Conservation (phyloP, 495 filamentous ascomycete genomes). For the Pseudomonodictys pantanalensis region DNA sequence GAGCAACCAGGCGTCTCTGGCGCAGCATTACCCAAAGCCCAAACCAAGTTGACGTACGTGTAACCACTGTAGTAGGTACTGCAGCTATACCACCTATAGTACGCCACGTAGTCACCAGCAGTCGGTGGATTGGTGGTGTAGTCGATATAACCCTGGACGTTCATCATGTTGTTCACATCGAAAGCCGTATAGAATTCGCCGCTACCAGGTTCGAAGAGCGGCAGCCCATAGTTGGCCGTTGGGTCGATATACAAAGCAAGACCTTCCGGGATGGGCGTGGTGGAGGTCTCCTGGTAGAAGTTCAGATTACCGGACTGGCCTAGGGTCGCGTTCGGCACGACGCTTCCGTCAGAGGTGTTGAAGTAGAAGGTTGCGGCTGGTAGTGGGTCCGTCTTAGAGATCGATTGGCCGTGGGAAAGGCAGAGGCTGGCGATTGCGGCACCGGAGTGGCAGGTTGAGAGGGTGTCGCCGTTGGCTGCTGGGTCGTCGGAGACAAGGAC, state of each 20-base stretch:
- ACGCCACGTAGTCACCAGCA: slow-evolving; percentile 15
- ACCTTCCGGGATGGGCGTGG: slow-evolving; percentile 39
- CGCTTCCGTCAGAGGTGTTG: slow-evolving; percentile 35
- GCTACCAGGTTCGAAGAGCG: slow-evolving; percentile 45
- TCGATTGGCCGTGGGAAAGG: slow-evolving; percentile 32
- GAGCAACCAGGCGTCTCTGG: slow-evolving; percentile 59
- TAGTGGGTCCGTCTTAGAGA: slow-evolving; percentile 14
- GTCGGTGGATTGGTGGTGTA: slow-evolving; percentile 43
- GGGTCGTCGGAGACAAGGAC: slow-evolving; percentile 35
- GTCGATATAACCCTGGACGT: slow-evolving; percentile 48
- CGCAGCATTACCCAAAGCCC: slow-evolving; percentile 44
- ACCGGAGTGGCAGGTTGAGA: slow-evolving; percentile 54
- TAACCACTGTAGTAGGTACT: slow-evolving; percentile 51
- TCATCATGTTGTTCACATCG: slow-evolving; percentile 44
- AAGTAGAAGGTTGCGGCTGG: slow-evolving; percentile 32
- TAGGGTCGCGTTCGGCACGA: slow-evolving; percentile 28
- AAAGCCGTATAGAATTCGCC: slow-evolving; percentile 44
- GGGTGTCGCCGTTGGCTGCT: slow-evolving; percentile 41
- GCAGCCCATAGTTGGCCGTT: slow-evolving; percentile 53
- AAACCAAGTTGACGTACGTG: slow-evolving; percentile 51
- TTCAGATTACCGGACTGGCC: slow-evolving; percentile 42
- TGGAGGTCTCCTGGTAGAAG: slow-evolving; percentile 44
- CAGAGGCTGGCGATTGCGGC: slow-evolving; percentile 56
- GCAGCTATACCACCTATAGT: slow-evolving; percentile 54
- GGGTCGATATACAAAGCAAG: slow-evolving; percentile 45